Evolutionary conservation across 805 yeast species (phyloP).

Genomic region (Ogataea sp.): DNA sequence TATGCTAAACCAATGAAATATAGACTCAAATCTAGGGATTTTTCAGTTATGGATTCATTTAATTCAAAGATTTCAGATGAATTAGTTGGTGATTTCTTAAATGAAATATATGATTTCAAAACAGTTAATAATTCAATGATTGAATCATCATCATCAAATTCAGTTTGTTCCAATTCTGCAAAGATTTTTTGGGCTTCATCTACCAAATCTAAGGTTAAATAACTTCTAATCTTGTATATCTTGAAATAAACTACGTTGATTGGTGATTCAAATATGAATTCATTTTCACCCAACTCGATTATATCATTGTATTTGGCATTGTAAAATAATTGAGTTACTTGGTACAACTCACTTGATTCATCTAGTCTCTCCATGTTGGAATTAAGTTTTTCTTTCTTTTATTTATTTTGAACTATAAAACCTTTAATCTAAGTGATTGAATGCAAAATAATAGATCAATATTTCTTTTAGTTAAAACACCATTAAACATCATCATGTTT

Average conservation of each 20-base stretch:
- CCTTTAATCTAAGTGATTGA: no score
- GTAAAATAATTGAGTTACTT: slow-evolving; percentile 21
- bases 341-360: slow-evolving; percentile 24
- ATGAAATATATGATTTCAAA: slow-evolving; percentile 3
- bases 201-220: slow-evolving; percentile 6
- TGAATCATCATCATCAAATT: slow-evolving; percentile 7
- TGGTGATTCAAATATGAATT: slow-evolving; percentile 18
- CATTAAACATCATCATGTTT: no score
- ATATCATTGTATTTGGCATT: slow-evolving; percentile 16
- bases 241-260: slow-evolving; percentile 15
- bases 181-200: slow-evolving; percentile 11
- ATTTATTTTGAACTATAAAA: no score
- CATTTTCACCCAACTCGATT: slow-evolving; percentile 9
- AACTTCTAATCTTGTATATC: slow-evolving; percentile 17
- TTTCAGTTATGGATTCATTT: background rate
- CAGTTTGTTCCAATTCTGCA: slow-evolving; percentile 5
- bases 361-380: no score
- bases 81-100: background rate
- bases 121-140: slow-evolving; percentile 1
- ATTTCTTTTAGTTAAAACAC: no score
- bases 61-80: background rate
- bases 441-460: no score
- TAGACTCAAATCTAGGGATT: background rate
- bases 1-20: slow-evolving; percentile 7
- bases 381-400: no score